Evolutionary conservation across 371 early-diverging fungal species (phyloP), one percentile per base, ranked within the genome.

Genomic region (Chytridiales sp.): DNA sequence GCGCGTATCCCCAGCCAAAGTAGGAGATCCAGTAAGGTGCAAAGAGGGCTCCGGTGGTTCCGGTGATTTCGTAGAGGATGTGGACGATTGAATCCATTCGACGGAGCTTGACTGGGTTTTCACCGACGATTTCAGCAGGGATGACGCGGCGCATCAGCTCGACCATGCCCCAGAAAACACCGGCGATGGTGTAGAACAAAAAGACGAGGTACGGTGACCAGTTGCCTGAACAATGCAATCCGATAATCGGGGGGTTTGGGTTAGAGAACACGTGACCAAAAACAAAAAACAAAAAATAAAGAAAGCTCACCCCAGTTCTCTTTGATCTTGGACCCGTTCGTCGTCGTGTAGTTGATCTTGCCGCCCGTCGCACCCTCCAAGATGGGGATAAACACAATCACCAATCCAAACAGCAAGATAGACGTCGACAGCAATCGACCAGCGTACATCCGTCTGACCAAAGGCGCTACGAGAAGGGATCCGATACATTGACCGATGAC

Each of bases 141-240:
- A 81, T 77, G 61, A 80, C 74, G 52, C 81, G 76, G n/a, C 81
- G 78, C 29, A 81, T 75, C 26, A 81, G 60, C 49, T 81, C 81
- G 30, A 81, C 67, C 66, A 75, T 74, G 15, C 81, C 81, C 41
- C 74, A 76, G 62, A 72, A 74, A 54, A 77, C 56, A 44, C 79
- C 79, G 38, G 72, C 70, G 27, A 69, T 49, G 9, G 61, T 53
- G 64, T 72, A 77, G 50, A 77, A n/a, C 29, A 69, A 62, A 62
- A 71, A 80, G 44, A 77, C 50, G 21, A 74, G 44, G 29, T 61
- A 1, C 2, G 64, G 43, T 38, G 58, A 27, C 77, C 76, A 76
- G 17, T 21, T 1, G 17, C 75, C 75, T 13, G n/a, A n/a, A n/a
- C n/a, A n/a, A n/a, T n/a, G n/a, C n/a, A n/a, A n/a, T n/a, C n/a